These are phyloP conservation scores for Solanum dulcamara DNA, from an alignment of 257 asterid genomes.

Conservation along the genomic window DNA sequence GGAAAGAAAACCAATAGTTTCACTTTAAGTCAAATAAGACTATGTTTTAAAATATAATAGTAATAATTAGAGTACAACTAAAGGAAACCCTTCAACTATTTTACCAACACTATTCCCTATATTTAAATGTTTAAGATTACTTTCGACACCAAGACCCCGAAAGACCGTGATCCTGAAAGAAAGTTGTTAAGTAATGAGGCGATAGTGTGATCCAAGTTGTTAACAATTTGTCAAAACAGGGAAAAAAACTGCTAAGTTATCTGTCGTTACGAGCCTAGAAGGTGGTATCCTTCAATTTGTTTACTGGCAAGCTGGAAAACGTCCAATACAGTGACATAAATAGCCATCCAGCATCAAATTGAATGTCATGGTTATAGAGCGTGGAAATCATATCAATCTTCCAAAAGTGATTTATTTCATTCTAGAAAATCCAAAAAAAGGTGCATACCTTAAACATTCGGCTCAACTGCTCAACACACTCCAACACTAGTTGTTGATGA, in stretches of 20 bases:
- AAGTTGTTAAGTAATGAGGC: not conserved
- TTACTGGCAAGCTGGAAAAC: not conserved
- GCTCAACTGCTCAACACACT: conserved; percentile 44
- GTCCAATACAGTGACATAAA: not conserved
- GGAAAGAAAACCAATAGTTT: not conserved
- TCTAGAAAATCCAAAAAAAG: not conserved
- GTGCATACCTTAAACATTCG: conserved; percentile 32
- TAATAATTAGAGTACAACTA: not conserved
- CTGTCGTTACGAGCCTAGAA: not conserved
- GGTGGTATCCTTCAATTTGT: not conserved
- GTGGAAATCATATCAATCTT: not conserved
- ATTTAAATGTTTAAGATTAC: not conserved
- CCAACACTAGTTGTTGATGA: conserved; percentile 39
- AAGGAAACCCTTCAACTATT: not conserved
- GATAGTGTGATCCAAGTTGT: not conserved
- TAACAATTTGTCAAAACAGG: not conserved
- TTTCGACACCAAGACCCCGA: not conserved
- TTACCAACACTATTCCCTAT: not conserved
- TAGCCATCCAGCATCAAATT: not conserved
- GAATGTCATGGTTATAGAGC: not conserved
- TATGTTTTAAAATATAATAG: not conserved
- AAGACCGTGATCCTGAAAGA: not conserved
- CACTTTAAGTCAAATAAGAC: not conserved
- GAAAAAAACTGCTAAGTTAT: not conserved
- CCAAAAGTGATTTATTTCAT: not conserved